Percentiles rank a stretch among this genome's conserved stretches.
phyloP scores from a whole-genome alignment of 345 rosid genomes.

The Euclidium syriacum region DNA sequence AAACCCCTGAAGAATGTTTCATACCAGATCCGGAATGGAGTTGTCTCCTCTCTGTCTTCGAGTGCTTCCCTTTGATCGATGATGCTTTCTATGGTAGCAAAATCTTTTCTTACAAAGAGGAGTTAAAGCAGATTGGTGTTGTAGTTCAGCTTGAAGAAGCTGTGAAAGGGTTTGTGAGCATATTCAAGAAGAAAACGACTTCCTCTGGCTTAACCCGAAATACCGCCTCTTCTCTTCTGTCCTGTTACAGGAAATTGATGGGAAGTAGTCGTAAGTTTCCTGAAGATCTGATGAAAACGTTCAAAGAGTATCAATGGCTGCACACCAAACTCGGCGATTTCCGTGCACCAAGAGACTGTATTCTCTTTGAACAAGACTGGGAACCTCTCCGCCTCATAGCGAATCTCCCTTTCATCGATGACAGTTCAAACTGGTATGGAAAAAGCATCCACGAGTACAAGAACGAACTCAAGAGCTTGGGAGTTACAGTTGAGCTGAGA shows the following conservation, averaged over 20 bases:
- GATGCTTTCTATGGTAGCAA: constrained; percentile 34
- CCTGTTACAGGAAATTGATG: constrained; percentile 41
- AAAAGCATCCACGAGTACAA: constrained; percentile 35
- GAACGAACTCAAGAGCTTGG: constrained; percentile 46
- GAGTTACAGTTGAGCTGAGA: constrained; percentile 36
- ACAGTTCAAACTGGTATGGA: constrained; percentile 42
- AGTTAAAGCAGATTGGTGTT: constrained; percentile 47
- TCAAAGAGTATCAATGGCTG: constrained; percentile 48
- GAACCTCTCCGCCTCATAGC: constrained; percentile 42
- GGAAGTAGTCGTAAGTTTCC: constrained; percentile 15
- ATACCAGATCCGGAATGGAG: constrained; percentile 52
- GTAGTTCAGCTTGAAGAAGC: constrained; percentile 44
- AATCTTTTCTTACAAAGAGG: constrained; percentile 26
- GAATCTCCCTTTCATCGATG: constrained; percentile 61
- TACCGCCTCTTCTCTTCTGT: constrained; percentile 33
- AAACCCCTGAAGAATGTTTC: constrained; percentile 47
- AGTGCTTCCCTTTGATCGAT: constrained; percentile 41
- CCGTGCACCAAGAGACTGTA: constrained; percentile 51
- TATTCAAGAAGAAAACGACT: constrained; percentile 38
- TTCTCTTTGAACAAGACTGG: constrained; percentile 57
- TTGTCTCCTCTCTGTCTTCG: constrained; percentile 45
- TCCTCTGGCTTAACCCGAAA: constrained; percentile 30
- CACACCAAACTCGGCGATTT: constrained; percentile 49
- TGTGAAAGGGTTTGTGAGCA: constrained; percentile 26
- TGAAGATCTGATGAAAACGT: constrained; percentile 30